Conservation (phyloP, 495 filamentous ascomycete species). For the Hypoxylon crocopeplum region DNA sequence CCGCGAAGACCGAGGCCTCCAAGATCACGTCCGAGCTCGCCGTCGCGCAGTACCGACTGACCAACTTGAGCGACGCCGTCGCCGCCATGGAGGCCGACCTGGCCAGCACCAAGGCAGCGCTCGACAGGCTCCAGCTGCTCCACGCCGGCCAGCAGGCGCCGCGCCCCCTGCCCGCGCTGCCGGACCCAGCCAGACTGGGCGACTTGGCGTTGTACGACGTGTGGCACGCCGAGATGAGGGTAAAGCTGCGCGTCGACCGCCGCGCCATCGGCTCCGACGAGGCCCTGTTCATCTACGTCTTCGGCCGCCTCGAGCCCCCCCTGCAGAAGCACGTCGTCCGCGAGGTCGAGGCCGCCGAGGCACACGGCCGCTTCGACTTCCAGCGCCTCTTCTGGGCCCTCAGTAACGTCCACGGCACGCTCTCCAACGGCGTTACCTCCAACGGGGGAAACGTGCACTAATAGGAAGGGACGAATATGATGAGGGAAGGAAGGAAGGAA, state of each 20-base stretch:
- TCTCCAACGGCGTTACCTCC: too few species aligned
- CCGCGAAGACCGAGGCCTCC: too few species aligned
- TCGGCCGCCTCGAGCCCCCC: background rate
- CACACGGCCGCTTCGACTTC: background rate
- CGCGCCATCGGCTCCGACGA: background rate
- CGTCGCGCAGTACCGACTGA: too few species aligned
- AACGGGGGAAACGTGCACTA: too few species aligned
- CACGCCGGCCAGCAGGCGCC: too few species aligned
- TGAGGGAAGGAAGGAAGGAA: too few species aligned
- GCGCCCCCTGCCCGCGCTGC: background rate
- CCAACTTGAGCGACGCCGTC: too few species aligned
- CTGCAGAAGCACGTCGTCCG: background rate
- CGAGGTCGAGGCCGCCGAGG: background rate
- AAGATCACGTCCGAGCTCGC: too few species aligned
- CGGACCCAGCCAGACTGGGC: background rate
- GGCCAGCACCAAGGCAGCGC: too few species aligned
- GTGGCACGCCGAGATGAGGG: background rate
- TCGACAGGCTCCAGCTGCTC: too few species aligned
- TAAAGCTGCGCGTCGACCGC: background rate
- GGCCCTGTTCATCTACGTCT: background rate
- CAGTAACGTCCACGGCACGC: background rate
- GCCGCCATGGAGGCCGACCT: too few species aligned
- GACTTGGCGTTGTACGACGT: background rate
- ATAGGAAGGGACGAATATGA: too few species aligned
- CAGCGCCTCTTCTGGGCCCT: background rate